Percentiles rank a stretch among this genome's conserved stretches.
Evolutionary conservation across 805 yeast species (phyloP).

Genomic region (Suhomyces emberorum): DNA sequence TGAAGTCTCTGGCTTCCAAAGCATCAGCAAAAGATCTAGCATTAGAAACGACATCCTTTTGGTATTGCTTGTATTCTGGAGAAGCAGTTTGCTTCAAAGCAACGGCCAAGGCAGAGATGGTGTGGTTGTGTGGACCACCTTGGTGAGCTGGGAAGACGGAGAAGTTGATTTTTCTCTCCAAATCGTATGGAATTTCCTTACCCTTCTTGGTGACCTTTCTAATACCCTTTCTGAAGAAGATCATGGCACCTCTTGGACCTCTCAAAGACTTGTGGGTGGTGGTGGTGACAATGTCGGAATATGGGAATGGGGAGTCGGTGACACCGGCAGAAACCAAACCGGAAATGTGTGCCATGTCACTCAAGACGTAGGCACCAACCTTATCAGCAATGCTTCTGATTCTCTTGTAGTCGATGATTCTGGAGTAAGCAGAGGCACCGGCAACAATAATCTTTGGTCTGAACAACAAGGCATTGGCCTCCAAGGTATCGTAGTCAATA

Average conservation of each 20-base stretch:
- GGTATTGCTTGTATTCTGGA: constrained; percentile 90
- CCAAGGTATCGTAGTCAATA: constrained; percentile 94
- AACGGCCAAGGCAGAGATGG: constrained; percentile 95
- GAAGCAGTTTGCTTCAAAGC: constrained; percentile 92
- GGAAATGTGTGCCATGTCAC: constrained; percentile 98
- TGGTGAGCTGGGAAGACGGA: constrained; percentile 99
- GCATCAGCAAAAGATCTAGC: constrained; percentile 79
- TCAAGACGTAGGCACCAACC: constrained; percentile 94
- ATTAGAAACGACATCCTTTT: constrained; percentile 80
- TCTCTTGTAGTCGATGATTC: constrained; percentile 93
- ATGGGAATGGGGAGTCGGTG: constrained; percentile 93
- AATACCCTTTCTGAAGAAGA: constrained; percentile 95
- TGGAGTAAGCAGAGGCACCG: constrained; percentile 97
- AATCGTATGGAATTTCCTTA: constrained; percentile 83
- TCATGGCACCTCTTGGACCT: constrained; percentile 99
- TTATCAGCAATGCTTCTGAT: constrained; percentile 95
- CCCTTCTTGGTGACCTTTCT: constrained; percentile 89
- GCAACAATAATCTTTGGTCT: constrained; percentile 97
- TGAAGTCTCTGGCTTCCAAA: constrained; percentile 69
- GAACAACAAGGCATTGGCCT: constrained; percentile 83
- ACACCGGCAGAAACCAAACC: constrained; percentile 96
- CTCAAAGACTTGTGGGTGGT: constrained; percentile 98
- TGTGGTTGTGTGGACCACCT: constrained; percentile 99
- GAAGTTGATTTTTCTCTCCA: constrained; percentile 93
- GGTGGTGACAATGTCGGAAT: constrained; percentile 96